Conservation (phyloP, 352 stramenopile genomes). For the Phytopythium cucurbitacearum region DNA sequence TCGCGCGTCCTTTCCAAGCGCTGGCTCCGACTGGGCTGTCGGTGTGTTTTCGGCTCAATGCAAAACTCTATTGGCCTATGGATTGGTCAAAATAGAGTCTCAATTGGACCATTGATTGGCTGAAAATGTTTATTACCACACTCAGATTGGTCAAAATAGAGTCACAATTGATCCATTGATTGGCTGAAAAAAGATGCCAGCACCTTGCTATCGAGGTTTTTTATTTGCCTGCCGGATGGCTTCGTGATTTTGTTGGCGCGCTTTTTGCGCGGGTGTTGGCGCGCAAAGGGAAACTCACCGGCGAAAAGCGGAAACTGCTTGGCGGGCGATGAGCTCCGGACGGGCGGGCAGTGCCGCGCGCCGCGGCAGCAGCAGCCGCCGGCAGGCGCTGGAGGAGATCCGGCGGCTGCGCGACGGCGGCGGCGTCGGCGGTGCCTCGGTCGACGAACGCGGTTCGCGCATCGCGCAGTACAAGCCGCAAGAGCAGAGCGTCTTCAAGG, state of each 20-base stretch:
- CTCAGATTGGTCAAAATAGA: background rate
- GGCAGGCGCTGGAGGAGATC: constrained; percentile 72
- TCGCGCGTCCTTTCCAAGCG: constrained; percentile 20
- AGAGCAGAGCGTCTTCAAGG: constrained; percentile 81
- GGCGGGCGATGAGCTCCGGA: constrained; percentile 49
- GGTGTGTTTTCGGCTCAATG: too few relatives aligned
- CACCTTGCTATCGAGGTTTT: background rate
- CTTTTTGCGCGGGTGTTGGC: constrained; percentile 10
- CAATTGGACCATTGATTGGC: too few relatives aligned
- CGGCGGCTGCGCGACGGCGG: constrained; percentile 58
- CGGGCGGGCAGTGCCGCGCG: constrained; percentile 25
- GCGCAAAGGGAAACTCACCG: background rate
- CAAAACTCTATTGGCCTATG: background rate
- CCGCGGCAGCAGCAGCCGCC: constrained; percentile 33
- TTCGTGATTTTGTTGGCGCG: too few relatives aligned
- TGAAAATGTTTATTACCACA: too few relatives aligned
- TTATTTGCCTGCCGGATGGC: too few relatives aligned
- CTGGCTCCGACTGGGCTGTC: too few relatives aligned
- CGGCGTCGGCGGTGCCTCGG: background rate
- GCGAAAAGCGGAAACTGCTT: background rate
- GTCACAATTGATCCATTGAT: background rate
- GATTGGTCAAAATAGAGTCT: background rate
- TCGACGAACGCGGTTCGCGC: constrained; percentile 26
- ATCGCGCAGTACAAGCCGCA: constrained; percentile 71
- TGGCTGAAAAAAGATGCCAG: background rate